Percentiles rank a stretch among this genome's conserved stretches.
Evolutionary conservation across 1,139 yeast genomes (phyloP).

Genomic region (Saccharomyces hybrid): DNA sequence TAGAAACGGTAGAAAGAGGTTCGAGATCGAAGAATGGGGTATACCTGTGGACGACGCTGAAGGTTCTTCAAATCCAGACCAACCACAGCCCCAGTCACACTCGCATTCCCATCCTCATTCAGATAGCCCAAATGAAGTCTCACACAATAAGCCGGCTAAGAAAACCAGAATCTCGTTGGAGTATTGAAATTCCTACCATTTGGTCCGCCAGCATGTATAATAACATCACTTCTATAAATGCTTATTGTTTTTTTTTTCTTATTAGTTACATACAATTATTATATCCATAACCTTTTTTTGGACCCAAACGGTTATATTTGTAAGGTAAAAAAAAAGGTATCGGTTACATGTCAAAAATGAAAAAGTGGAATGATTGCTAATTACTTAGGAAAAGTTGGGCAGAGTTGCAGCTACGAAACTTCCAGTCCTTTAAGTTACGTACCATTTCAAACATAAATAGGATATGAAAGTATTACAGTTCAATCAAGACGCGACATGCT

Average conservation of each 20-base stretch:
- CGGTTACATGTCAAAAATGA: background rate
- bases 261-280: background rate
- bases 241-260: background rate
- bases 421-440: background rate
- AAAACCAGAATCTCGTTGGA: slow-evolving; percentile 16
- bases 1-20: slow-evolving; percentile 71
- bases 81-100: slow-evolving; percentile 19
- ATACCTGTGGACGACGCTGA: slow-evolving; percentile 84
- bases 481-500: slow-evolving; percentile 31
- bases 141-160: slow-evolving; percentile 7
- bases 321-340: background rate
- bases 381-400: background rate
- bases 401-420: background rate
- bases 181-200: slow-evolving; percentile 1
- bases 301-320: background rate
- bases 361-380: background rate
- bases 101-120: background rate
- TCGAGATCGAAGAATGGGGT: slow-evolving; percentile 88
- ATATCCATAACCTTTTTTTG: background rate
- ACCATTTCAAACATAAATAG: background rate
- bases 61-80: slow-evolving; percentile 10
- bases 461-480: slow-evolving; percentile 25
- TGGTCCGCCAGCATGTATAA: too few species aligned
- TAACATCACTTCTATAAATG: background rate
- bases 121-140: background rate